These are phyloP conservation scores for Pisolithus microcarpus DNA, from an alignment of 768 basidiomycete genomes.

Conservation along the genomic window DNA sequence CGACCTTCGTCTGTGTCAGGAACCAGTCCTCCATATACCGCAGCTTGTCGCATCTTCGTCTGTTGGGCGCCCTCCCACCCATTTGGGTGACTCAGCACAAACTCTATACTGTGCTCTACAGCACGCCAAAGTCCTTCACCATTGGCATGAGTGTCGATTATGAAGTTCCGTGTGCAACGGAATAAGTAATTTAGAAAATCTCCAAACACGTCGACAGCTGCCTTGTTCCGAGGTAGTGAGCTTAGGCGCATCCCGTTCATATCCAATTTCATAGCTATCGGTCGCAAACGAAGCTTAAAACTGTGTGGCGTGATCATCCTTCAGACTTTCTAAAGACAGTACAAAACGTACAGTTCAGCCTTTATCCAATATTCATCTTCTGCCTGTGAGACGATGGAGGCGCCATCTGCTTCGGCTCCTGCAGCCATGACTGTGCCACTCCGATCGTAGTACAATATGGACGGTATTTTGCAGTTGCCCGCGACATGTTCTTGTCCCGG, in stretches of 20 bases:
- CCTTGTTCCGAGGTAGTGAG: conserved; percentile 57
- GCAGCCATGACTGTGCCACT: conserved; percentile 61
- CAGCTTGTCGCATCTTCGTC: conserved; percentile 69
- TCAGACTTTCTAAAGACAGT: neutral
- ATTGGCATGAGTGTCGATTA: conserved; percentile 78
- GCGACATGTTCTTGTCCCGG: conserved; percentile 83
- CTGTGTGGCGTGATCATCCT: conserved; percentile 27
- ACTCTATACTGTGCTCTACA: conserved; percentile 61
- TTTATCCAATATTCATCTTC: conserved; percentile 77
- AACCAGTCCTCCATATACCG: conserved; percentile 64
- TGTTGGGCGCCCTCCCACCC: conserved; percentile 77
- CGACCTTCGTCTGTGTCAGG: conserved; percentile 69
- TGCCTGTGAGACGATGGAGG: conserved; percentile 50
- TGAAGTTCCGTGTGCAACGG: conserved; percentile 66
- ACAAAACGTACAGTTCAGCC: conserved; percentile 61
- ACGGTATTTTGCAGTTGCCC: conserved; percentile 79
- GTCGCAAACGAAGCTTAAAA: conserved; percentile 75
- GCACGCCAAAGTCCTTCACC: conserved; percentile 62
- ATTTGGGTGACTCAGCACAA: conserved; percentile 74
- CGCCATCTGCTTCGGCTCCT: conserved; percentile 70
- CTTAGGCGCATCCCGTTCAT: conserved; percentile 82
- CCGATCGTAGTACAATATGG: conserved; percentile 67
- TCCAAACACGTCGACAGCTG: conserved; percentile 68
- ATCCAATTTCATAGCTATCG: conserved; percentile 69
- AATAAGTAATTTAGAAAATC: conserved; percentile 74